These are phyloP conservation scores for Apiotrichum sp. DNA, from an alignment of 1,284 basidiomycete species.

Conservation along the genomic window DNA sequence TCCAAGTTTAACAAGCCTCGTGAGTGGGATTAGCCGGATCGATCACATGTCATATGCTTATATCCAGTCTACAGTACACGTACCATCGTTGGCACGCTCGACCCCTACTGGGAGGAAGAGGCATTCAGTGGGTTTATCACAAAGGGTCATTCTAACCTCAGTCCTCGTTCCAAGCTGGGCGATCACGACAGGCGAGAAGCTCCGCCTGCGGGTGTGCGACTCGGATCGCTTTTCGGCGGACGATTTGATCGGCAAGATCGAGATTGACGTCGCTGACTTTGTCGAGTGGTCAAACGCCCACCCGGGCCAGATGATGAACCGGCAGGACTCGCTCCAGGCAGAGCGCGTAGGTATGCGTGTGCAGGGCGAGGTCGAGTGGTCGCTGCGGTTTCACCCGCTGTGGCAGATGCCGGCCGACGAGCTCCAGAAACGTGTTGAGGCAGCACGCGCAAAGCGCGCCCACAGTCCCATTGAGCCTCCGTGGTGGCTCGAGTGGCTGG, in stretches of 20 bases:
- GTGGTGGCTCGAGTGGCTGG: slow-evolving; percentile 33
- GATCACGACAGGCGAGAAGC: slow-evolving; percentile 42
- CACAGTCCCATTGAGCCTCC: slow-evolving; percentile 16
- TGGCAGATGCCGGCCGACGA: slow-evolving; percentile 39
- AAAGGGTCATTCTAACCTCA: slow-evolving; percentile 7
- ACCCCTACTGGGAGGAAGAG: slow-evolving; percentile 45
- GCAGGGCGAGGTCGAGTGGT: slow-evolving; percentile 39
- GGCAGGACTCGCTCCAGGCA: slow-evolving; percentile 29
- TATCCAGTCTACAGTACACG: slow-evolving; percentile 39
- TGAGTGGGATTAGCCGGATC: slow-evolving; percentile 2
- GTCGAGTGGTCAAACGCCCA: slow-evolving; percentile 29
- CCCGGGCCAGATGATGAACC: slow-evolving; percentile 17
- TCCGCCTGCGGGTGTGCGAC: slow-evolving; percentile 44
- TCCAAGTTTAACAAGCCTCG: slow-evolving; percentile 43
- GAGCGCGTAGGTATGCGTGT: slow-evolving; percentile 34
- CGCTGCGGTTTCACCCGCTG: slow-evolving; percentile 40
- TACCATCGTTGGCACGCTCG: slow-evolving; percentile 38
- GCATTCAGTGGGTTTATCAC: slow-evolving; percentile 24
- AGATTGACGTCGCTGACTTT: slow-evolving; percentile 44
- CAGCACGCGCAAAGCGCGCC: slow-evolving; percentile 1
- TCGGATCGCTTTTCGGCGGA: slow-evolving; percentile 49
- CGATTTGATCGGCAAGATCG: slow-evolving; percentile 47
- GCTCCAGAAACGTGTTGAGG: slow-evolving; percentile 17
- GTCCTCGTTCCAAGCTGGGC: slow-evolving; percentile 39
- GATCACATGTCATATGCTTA: not conserved